These are phyloP conservation scores for Porcisia deanei DNA, from an alignment of 208 protist genomes.

Conservation along the genomic window DNA sequence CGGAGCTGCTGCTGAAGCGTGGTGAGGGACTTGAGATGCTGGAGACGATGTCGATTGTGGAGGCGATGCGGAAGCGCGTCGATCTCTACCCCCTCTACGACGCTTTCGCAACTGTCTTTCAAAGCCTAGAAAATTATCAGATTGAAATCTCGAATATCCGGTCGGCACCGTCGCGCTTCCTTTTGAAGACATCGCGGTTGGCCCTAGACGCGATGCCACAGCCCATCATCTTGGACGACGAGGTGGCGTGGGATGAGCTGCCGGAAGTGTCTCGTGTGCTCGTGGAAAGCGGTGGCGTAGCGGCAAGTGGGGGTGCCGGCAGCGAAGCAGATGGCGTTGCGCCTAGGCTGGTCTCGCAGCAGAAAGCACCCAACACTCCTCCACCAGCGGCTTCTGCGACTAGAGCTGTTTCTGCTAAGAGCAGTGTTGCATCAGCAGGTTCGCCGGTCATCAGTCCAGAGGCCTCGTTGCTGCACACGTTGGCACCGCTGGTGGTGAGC, in stretches of 20 bases:
- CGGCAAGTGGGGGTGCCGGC: not conserved
- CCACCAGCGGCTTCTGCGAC: not conserved
- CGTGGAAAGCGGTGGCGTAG: constrained; percentile 19
- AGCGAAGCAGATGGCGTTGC: constrained; percentile 1
- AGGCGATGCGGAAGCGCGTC: constrained; percentile 75
- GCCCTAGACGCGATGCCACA: constrained; percentile 74
- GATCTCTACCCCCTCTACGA: constrained; percentile 84
- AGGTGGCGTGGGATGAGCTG: constrained; percentile 75
- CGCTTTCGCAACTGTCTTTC: constrained; percentile 78
- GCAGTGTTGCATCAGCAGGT: not conserved
- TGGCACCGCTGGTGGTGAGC: constrained; percentile 32
- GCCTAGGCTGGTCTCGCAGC: not conserved
- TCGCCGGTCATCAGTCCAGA: not conserved
- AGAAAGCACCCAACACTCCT: not conserved
- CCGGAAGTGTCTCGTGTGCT: constrained; percentile 55
- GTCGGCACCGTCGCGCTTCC: constrained; percentile 59
- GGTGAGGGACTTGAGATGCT: constrained; percentile 72
- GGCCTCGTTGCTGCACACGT: constrained; percentile 24
- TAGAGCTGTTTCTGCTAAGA: not conserved
- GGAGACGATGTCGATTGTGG: constrained; percentile 63
- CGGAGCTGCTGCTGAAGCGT: constrained; percentile 73
- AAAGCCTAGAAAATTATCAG: constrained; percentile 82
- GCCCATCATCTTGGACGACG: constrained; percentile 75
- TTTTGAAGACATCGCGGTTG: constrained; percentile 67
- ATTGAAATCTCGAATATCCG: constrained; percentile 76